Evolutionary conservation across 73 alveolate genomes (phyloP).

Genomic region (Blepharisma japonicum): DNA sequence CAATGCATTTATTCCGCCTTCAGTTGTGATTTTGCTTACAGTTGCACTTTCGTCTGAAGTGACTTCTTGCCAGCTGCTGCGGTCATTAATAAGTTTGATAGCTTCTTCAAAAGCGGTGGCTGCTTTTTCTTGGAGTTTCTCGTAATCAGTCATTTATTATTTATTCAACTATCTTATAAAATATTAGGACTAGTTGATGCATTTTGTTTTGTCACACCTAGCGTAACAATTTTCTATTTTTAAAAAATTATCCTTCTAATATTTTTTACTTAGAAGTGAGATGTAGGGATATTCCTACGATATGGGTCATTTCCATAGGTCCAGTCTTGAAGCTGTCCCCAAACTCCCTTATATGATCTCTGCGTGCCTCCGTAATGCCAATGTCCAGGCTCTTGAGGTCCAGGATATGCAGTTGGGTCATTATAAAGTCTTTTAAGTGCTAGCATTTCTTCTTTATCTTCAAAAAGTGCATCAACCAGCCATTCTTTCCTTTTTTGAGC

Average conservation of each 20-base stretch:
- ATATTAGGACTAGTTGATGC: no score
- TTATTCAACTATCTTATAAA: no score
- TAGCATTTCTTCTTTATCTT: constrained; percentile 1
- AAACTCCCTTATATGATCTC: no score
- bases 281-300: no score
- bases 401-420: constrained; percentile 19
- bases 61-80: neutral
- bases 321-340: no score
- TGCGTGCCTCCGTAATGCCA: no score
- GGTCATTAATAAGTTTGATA: neutral
- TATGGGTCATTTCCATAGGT: no score
- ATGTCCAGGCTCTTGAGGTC: neutral
- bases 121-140: constrained; percentile 9
- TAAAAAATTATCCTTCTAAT: no score
- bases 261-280: no score
- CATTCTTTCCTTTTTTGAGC: neutral
- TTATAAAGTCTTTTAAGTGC: neutral
- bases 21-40: neutral
- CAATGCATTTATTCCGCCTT: neutral
- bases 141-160: neutral
- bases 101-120: constrained; percentile 6
- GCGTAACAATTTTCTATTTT: no score
- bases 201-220: no score
- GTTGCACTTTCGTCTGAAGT: neutral
- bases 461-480: constrained; percentile 20